A percentile compares a stretch with the other conserved stretches of the same genome.
phyloP scores from a whole-genome alignment of 2,329 filamentous ascomycete genomes.

The Lasiodiplodia sp. region DNA sequence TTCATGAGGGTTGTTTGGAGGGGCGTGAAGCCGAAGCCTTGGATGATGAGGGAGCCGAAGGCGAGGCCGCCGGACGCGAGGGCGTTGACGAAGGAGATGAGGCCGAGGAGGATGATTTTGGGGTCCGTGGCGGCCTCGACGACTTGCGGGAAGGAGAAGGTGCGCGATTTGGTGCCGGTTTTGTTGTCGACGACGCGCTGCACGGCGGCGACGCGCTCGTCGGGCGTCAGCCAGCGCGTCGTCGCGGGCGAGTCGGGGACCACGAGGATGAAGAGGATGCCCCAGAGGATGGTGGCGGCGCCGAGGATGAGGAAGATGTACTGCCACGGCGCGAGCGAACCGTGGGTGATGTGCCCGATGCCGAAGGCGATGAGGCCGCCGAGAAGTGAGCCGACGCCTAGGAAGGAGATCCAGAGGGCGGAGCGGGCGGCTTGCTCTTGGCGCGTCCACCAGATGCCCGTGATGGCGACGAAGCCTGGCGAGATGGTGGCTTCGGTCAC shows the following conservation, averaged over 20 bases:
- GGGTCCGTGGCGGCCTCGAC: slow-evolving; percentile 61
- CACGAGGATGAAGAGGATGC: slow-evolving; percentile 49
- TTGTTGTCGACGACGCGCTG: slow-evolving; percentile 58
- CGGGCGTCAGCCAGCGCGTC: slow-evolving; percentile 63
- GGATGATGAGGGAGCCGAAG: slow-evolving; percentile 66
- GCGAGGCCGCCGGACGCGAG: slow-evolving; percentile 60
- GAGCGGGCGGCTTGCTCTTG: slow-evolving; percentile 63
- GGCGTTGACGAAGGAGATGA: slow-evolving; percentile 42
- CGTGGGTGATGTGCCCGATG: slow-evolving; percentile 15
- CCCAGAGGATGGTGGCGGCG: slow-evolving; percentile 43
- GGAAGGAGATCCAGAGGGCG: slow-evolving; percentile 65
- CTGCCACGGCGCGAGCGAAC: slow-evolving; percentile 46
- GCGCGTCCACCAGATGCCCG: slow-evolving; percentile 68
- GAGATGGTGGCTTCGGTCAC: slow-evolving; percentile 68
- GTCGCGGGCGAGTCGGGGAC: slow-evolving; percentile 71
- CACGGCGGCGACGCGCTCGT: slow-evolving; percentile 65
- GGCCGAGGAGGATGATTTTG: slow-evolving; percentile 65
- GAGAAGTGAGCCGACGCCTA: slow-evolving; percentile 57
- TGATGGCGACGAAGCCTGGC: slow-evolving; percentile 55
- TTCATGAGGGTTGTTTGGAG: slow-evolving; percentile 67
- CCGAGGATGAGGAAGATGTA: slow-evolving; percentile 49
- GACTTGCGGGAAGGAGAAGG: slow-evolving; percentile 60
- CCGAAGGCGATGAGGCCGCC: slow-evolving; percentile 56
- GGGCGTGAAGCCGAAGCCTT: slow-evolving; percentile 63
- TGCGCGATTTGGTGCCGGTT: slow-evolving; percentile 50